phyloP scores from a whole-genome alignment of 441 rosid species.

The Erysimum cheiri region DNA sequence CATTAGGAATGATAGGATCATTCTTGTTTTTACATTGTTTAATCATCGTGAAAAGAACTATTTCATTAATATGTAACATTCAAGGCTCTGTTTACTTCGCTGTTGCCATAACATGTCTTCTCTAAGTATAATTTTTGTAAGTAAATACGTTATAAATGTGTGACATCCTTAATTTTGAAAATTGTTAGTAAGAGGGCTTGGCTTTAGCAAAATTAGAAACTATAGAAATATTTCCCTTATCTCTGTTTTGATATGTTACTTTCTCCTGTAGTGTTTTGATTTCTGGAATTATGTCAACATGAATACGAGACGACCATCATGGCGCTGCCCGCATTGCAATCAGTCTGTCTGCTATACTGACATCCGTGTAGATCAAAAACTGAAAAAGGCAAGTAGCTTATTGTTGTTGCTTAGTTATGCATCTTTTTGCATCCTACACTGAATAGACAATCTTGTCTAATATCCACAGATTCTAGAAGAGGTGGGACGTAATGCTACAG shows the following conservation, averaged over 20 bases:
- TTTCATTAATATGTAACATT: not conserved
- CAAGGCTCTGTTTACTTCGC: conserved; percentile 8
- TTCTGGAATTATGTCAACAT: conserved; percentile 70
- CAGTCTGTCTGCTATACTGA: conserved; percentile 74
- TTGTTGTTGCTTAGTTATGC: conserved; percentile 12
- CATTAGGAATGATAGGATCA: conserved; percentile 2
- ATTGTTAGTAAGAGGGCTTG: not conserved
- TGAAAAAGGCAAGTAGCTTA: conserved; percentile 70
- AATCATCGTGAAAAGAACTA: conserved; percentile 8
- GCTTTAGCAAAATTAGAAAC: not conserved
- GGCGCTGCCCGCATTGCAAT: conserved; percentile 98
- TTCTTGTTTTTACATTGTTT: conserved; percentile 15
- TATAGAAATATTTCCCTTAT: not conserved
- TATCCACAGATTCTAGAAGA: conserved; percentile 72
- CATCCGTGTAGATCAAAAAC: conserved; percentile 76
- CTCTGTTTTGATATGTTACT: conserved; percentile 20
- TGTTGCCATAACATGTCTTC: conserved; percentile 18
- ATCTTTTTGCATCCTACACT: conserved; percentile 10
- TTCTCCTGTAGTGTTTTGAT: conserved; percentile 81
- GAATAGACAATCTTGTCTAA: conserved; percentile 9
- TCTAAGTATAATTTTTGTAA: not conserved
- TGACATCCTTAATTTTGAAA: not conserved
- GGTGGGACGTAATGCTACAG: conserved; percentile 59
- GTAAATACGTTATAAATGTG: conserved; percentile 11
- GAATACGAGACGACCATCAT: conserved; percentile 82